phyloP scores from a whole-genome alignment of 208 protist species.

The Endotrypanum monterogeii region DNA sequence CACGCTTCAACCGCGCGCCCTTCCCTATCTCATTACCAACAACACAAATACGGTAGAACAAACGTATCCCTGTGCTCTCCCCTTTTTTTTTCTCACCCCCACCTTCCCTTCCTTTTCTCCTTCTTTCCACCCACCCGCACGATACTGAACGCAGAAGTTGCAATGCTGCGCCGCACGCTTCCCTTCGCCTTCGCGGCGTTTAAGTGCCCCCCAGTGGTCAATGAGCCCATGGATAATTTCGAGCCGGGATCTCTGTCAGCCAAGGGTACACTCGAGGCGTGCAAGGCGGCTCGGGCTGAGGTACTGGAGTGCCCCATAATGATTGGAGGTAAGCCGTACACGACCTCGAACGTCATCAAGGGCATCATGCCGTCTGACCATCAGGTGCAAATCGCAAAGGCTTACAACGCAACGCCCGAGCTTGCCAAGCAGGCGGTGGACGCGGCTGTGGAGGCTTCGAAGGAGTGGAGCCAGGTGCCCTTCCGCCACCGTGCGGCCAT shows the following conservation, averaged over 20 bases:
- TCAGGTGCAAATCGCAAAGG: constrained; percentile 63
- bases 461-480: constrained; percentile 75
- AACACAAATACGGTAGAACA: not conserved
- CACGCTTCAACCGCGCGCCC: not conserved
- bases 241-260: constrained; percentile 74
- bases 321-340: constrained; percentile 89
- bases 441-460: constrained; percentile 68
- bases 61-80: not conserved
- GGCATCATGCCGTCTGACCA: constrained; percentile 84
- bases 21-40: not conserved
- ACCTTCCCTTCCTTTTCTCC: constrained; percentile 1
- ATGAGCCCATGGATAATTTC: constrained; percentile 91
- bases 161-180: constrained; percentile 76
- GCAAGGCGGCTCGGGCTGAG: constrained; percentile 51
- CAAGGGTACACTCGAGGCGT: constrained; percentile 61
- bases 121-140: not conserved
- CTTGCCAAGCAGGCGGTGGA: constrained; percentile 92
- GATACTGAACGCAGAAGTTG: constrained; percentile 6
- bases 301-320: constrained; percentile 89
- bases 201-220: constrained; percentile 70
- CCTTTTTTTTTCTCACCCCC: no score
- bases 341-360: constrained; percentile 65
- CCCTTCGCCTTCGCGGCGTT: constrained; percentile 58
- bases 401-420: constrained; percentile 87
- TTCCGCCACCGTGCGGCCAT: constrained; percentile 93